phyloP scores from a whole-genome alignment of 257 asterid genomes.

The Prunella vulgaris region DNA sequence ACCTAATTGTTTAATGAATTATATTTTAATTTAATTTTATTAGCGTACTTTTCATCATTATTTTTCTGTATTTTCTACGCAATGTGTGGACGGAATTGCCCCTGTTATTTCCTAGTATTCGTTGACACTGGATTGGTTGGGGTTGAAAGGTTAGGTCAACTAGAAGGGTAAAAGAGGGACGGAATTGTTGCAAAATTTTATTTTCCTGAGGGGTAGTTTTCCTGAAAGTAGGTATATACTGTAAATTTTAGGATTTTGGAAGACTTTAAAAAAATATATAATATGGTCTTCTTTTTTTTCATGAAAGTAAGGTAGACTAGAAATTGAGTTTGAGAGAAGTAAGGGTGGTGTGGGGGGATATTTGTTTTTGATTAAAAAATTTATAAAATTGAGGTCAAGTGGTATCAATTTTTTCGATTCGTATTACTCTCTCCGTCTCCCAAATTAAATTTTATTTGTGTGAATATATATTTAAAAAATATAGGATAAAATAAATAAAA shows the following conservation, averaged over 20 bases:
- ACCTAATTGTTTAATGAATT: conserved; percentile 36
- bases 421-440: no score
- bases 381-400: no score
- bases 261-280: not conserved
- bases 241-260: not conserved
- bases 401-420: no score
- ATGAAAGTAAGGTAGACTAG: conserved; percentile 17
- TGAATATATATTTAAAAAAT: no score
- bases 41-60: conserved; percentile 3
- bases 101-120: conserved; percentile 9
- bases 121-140: not conserved
- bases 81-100: conserved; percentile 26
- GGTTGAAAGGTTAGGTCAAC: not conserved
- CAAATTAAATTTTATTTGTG: no score
- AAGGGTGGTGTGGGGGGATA: no score
- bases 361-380: no score
- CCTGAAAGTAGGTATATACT: conserved; percentile 19
- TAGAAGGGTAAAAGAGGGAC: conserved; percentile 10
- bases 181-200: not conserved
- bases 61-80: conserved; percentile 16
- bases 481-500: no score
- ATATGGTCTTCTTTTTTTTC: not conserved
- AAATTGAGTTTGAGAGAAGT: conserved; percentile 4
- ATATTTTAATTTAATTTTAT: conserved; percentile 1
- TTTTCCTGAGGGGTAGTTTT: conserved; percentile 18